Conservation (phyloP, 2,329 filamentous ascomycete genomes). For the Myriosclerotinia scirpicola region DNA sequence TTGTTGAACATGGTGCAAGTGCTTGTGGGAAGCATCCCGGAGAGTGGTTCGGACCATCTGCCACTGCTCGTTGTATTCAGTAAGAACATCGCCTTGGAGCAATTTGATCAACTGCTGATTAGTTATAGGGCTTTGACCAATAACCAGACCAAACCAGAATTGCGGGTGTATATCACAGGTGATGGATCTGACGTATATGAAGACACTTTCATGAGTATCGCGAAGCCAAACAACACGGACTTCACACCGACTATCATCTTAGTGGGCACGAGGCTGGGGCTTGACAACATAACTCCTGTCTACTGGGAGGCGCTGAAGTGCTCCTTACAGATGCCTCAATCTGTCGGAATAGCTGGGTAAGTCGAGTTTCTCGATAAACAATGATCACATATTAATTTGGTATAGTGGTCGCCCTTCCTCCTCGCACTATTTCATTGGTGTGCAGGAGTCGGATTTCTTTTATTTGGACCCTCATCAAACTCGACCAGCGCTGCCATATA, state of each 20-base stretch:
- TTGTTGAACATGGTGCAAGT: constrained; percentile 82
- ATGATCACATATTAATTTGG: constrained; percentile 24
- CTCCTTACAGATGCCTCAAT: constrained; percentile 82
- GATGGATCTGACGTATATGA: constrained; percentile 93
- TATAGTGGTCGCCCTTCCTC: constrained; percentile 84
- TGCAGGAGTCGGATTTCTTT: constrained; percentile 78
- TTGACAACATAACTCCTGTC: constrained; percentile 89
- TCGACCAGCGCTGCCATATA: constrained; percentile 69
- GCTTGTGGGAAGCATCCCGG: constrained; percentile 93
- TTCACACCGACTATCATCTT: constrained; percentile 88
- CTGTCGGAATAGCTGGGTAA: constrained; percentile 94
- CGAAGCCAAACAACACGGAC: constrained; percentile 60
- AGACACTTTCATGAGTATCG: constrained; percentile 78
- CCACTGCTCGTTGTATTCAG: constrained; percentile 92
- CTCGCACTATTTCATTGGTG: constrained; percentile 68
- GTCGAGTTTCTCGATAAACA: constrained; percentile 12
- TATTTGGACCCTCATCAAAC: constrained; percentile 95
- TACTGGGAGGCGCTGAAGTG: constrained; percentile 94
- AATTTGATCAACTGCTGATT: constrained; percentile 24
- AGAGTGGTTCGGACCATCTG: constrained; percentile 98
- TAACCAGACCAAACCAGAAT: constrained; percentile 56
- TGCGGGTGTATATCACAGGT: constrained; percentile 85
- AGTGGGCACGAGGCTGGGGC: constrained; percentile 83
- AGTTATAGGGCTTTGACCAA: constrained; percentile 68
- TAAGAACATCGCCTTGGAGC: constrained; percentile 47